Conservation (phyloP, 805 yeast genomes). For the Hanseniaspora vineae region DNA sequence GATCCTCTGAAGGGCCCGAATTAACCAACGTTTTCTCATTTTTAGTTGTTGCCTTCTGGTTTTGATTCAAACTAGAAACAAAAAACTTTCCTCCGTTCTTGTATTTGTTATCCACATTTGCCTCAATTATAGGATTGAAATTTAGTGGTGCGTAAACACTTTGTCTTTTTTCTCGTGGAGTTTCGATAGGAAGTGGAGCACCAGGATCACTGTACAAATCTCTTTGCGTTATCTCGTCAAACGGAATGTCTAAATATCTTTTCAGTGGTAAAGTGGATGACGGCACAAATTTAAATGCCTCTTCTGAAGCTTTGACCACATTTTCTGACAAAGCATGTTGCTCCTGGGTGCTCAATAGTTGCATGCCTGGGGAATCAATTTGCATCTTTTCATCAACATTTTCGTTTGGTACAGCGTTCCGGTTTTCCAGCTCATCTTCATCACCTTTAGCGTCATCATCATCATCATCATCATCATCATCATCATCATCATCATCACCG, state of each 20-base stretch:
- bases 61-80: constrained; percentile 23
- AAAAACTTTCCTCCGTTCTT: constrained; percentile 84
- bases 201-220: constrained; percentile 64
- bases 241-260: constrained; percentile 37
- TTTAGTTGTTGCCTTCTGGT: not conserved
- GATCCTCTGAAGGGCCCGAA: no score
- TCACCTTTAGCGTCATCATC: constrained; percentile 19
- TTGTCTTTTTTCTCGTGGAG: constrained; percentile 32
- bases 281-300: constrained; percentile 3
- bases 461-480: constrained; percentile 18
- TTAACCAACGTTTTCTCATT: no score
- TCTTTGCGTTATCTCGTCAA: constrained; percentile 43
- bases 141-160: constrained; percentile 74
- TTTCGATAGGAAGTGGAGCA: constrained; percentile 57
- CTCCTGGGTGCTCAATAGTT: no score
- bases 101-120: constrained; percentile 73
- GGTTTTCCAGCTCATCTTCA: no score
- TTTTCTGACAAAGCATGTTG: no score
- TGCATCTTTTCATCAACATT: no score
- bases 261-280: constrained; percentile 11
- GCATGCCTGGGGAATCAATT: no score
- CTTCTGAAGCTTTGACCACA: constrained; percentile 16
- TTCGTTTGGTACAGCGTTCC: no score
- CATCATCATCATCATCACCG: constrained; percentile 25
- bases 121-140: constrained; percentile 68